A percentile compares a stretch with the other conserved stretches of the same genome.
Evolutionary conservation across 2,329 filamentous ascomycete species (phyloP).

Genomic region (Penicillium sp.): DNA sequence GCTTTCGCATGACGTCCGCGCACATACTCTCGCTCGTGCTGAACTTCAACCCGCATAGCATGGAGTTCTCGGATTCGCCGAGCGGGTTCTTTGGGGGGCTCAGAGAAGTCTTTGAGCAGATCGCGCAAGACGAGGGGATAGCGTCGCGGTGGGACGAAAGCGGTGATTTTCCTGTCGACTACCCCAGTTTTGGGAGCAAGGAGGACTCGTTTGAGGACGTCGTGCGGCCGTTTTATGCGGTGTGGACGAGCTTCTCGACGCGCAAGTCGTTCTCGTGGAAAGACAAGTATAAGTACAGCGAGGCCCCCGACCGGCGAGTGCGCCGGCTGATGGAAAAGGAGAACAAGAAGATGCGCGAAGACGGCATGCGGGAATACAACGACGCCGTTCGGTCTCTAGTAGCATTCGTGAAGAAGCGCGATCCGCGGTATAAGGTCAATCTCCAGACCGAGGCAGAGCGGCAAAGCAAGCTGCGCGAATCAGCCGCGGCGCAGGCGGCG

Average conservation of each 20-base stretch:
- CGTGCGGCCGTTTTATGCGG: slow-evolving; percentile 74
- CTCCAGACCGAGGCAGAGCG: slow-evolving; percentile 75
- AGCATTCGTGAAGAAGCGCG: slow-evolving; percentile 82
- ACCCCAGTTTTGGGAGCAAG: slow-evolving; percentile 79
- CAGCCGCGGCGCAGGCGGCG: slow-evolving; percentile 78
- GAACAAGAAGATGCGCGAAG: slow-evolving; percentile 78
- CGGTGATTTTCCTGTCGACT: slow-evolving; percentile 54
- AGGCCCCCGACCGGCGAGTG: slow-evolving; percentile 80
- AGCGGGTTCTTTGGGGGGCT: slow-evolving; percentile 82
- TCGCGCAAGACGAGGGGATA: slow-evolving; percentile 74
- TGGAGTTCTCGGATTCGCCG: slow-evolving; percentile 76
- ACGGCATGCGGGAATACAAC: slow-evolving; percentile 83
- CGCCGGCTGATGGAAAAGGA: slow-evolving; percentile 92
- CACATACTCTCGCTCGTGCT: slow-evolving; percentile 76
- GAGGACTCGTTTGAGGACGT: slow-evolving; percentile 70
- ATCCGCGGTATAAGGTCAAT: slow-evolving; percentile 77
- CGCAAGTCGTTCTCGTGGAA: slow-evolving; percentile 85
- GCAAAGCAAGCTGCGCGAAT: slow-evolving; percentile 71
- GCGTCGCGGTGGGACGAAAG: slow-evolving; percentile 65
- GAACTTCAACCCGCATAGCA: slow-evolving; percentile 66
- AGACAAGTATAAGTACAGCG: slow-evolving; percentile 75
- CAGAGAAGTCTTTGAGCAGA: slow-evolving; percentile 69
- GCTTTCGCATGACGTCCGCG: slow-evolving; percentile 71
- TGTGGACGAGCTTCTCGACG: slow-evolving; percentile 79
- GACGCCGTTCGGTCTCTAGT: slow-evolving; percentile 84